These are phyloP conservation scores for Berkeleyomyces rouxiae DNA, from an alignment of 2,329 filamentous ascomycete genomes.

Conservation along the genomic window DNA sequence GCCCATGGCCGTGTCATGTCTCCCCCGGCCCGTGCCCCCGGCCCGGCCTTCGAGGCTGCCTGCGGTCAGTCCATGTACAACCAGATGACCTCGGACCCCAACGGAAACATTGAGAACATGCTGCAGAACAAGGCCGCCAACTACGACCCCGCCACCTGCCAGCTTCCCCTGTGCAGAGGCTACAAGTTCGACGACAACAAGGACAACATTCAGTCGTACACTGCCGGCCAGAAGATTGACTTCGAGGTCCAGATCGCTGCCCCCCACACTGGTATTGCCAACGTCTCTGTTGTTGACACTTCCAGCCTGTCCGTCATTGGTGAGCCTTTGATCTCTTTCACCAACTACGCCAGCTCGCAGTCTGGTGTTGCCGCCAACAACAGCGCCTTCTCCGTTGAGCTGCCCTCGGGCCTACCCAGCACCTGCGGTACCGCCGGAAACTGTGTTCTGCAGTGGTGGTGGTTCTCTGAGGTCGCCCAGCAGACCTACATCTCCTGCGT, in stretches of 20 bases:
- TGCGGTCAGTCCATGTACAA: constrained; percentile 27
- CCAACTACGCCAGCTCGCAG: constrained; percentile 35
- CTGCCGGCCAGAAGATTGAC: constrained; percentile 26
- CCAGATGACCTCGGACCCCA: constrained; percentile 21
- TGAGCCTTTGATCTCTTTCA: constrained; percentile 35
- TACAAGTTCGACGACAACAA: constrained; percentile 30
- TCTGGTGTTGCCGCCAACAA: constrained; percentile 25
- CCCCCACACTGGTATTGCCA: constrained; percentile 30
- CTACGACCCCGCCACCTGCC: constrained; percentile 17
- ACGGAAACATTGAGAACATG: constrained; percentile 25
- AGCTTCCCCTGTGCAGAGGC: constrained; percentile 28
- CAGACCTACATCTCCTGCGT: constrained; percentile 27
- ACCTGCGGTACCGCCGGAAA: constrained; percentile 20
- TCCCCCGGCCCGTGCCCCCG: constrained; percentile 26
- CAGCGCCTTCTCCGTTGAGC: constrained; percentile 27
- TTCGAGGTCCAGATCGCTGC: constrained; percentile 27
- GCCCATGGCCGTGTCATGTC: constrained; percentile 29
- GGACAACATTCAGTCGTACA: constrained; percentile 26
- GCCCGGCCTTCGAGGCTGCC: constrained; percentile 26
- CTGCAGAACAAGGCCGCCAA: constrained; percentile 16
- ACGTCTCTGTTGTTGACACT: constrained; percentile 41
- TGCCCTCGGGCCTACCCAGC: constrained; percentile 19
- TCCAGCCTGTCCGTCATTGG: constrained; percentile 35
- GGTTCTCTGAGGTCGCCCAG: constrained; percentile 22
- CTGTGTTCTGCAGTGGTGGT: constrained; percentile 31